phyloP scores from a whole-genome alignment of 352 stramenopile species.

The Phytophthora crassamura region DNA sequence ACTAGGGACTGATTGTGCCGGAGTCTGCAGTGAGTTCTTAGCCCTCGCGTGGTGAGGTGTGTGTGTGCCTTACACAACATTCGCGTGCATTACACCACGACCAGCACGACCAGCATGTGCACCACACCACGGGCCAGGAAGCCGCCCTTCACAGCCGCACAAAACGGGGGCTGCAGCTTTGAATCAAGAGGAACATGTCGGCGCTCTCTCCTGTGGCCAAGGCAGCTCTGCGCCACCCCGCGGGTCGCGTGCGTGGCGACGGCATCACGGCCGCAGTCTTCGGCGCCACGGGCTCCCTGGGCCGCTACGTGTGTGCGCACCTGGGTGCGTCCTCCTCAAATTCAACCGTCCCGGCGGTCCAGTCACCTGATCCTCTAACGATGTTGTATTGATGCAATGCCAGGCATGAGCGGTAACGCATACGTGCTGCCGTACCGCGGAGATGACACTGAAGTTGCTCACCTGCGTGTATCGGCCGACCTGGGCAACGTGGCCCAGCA shows the following conservation, averaged over 20 bases:
- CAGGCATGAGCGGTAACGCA: conserved; percentile 77
- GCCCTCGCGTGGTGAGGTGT: too few species aligned
- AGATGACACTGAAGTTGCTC: conserved; percentile 93
- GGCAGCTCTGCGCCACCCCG: conserved; percentile 78
- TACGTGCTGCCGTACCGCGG: conserved; percentile 92
- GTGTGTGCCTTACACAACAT: too few species aligned
- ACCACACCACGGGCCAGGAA: background rate
- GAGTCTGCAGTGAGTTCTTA: too few species aligned
- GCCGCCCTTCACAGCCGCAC: conserved; percentile 26
- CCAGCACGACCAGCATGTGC: too few species aligned
- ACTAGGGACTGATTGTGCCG: too few species aligned
- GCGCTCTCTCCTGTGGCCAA: conserved; percentile 80
- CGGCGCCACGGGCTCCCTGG: conserved; percentile 94
- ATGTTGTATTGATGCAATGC: background rate
- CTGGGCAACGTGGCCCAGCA: conserved; percentile 90
- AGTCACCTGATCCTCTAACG: conserved; percentile 3
- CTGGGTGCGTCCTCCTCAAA: conserved; percentile 76
- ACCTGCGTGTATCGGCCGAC: conserved; percentile 95
- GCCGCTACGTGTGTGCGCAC: conserved; percentile 94
- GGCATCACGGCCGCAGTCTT: conserved; percentile 96
- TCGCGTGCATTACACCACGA: too few species aligned
- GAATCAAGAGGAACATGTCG: conserved; percentile 57
- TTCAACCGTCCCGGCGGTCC: conserved; percentile 17
- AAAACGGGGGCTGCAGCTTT: conserved; percentile 13
- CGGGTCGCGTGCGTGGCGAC: conserved; percentile 72